Percentiles rank a stretch among this genome's conserved stretches.
These are phyloP conservation scores for Mycena indigotica DNA, from an alignment of 768 basidiomycete species.

Conservation along the genomic window DNA sequence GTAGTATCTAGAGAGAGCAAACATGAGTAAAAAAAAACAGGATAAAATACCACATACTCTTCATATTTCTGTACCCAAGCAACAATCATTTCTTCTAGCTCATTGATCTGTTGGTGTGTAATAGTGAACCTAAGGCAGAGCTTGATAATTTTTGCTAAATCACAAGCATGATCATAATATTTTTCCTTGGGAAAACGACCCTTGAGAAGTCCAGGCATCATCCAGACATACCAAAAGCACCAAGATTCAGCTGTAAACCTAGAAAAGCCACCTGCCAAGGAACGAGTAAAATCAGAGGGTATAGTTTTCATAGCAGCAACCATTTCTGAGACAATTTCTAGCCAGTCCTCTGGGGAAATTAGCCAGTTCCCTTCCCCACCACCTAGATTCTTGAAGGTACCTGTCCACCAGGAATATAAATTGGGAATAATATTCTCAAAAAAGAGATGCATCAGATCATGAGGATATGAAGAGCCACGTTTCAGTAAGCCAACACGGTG, in stretches of 20 bases:
- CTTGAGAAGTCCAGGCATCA: neutral
- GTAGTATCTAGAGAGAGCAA: neutral
- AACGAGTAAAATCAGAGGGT: neutral
- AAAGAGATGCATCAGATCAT: constrained; percentile 25
- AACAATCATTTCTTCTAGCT: neutral
- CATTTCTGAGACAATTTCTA: constrained; percentile 2
- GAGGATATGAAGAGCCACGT: constrained; percentile 7
- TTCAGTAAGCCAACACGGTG: constrained; percentile 11
- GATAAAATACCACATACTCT: neutral
- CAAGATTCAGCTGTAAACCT: neutral
- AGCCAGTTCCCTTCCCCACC: constrained; percentile 1
- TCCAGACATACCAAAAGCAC: neutral
- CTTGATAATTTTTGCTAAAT: neutral
- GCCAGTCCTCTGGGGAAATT: neutral
- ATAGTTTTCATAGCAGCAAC: neutral
- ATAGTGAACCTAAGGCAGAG: neutral
- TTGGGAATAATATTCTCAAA: constrained; percentile 11
- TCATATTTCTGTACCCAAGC: constrained; percentile 3
- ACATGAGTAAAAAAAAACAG: neutral
- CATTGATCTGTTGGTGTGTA: neutral
- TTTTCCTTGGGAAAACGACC: neutral
- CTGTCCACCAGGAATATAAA: constrained; percentile 15
- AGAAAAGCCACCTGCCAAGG: neutral
- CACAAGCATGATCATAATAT: neutral
- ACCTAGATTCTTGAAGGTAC: constrained; percentile 12